Conservation (phyloP, 2,329 filamentous ascomycete species). For the Clarireedia monteithiana region DNA sequence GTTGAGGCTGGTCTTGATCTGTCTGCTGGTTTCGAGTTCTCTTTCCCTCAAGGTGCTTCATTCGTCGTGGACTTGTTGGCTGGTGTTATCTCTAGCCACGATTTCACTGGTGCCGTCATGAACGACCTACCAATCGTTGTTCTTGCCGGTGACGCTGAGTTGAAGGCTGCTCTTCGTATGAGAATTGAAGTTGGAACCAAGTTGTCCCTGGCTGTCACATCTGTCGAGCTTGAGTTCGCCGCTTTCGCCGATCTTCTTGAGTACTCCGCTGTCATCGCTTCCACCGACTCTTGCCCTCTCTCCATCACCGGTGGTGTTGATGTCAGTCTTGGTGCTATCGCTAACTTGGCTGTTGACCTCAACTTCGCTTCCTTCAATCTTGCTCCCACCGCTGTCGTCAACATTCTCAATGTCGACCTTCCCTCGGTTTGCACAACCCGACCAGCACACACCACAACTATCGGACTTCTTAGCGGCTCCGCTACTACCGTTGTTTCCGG, state of each 20-base stretch:
- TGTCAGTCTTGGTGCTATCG: conserved; percentile 19
- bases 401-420: conserved; percentile 10
- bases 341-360: conserved; percentile 14
- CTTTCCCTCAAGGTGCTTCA: conserved; percentile 19
- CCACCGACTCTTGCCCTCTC: conserved; percentile 11
- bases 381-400: conserved; percentile 12
- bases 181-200: conserved; percentile 20
- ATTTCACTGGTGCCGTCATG: conserved; percentile 13
- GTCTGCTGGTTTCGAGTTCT: conserved; percentile 19
- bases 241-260: conserved; percentile 19
- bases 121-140: conserved; percentile 17
- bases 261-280: conserved; percentile 14
- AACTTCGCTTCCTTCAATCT: conserved; percentile 16
- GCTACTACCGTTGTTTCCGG: not conserved
- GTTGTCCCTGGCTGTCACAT: conserved; percentile 15
- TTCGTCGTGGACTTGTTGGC: conserved; percentile 20
- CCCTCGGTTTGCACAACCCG: not conserved
- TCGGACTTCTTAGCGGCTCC: not conserved
- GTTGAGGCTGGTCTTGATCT: conserved; percentile 17
- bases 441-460: not conserved
- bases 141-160: conserved; percentile 15
- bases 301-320: conserved; percentile 13
- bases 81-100: conserved; percentile 16
- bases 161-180: conserved; percentile 19
- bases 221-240: conserved; percentile 19